Base-by-base conservation (phyloP, 2,329 filamentous ascomycete genomes). In the Elsinoe necatrix region DNA sequence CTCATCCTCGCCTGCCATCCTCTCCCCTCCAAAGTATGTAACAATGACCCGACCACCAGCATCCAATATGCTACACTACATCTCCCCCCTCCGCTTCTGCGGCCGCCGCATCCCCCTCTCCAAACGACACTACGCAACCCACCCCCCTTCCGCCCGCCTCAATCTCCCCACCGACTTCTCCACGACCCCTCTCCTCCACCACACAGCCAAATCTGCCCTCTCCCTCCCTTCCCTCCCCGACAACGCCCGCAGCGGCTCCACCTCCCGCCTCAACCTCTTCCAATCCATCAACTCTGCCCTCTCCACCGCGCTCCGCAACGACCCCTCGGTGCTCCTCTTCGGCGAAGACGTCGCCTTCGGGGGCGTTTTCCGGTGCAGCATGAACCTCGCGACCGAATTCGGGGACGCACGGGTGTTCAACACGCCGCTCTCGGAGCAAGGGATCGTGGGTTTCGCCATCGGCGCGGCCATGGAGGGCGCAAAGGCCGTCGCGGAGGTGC, bases 281-380 rank as follows among this genome's bases (percentile, higher is more conserved):
- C 89, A 95, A 69, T 86, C 93, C 52, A 84, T 98, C 75, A 97
- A 97, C 69, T 84, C 92, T 62, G 91, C 92, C 9, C 78, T 98
- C 20, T 82, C 87, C 20, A 87, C 86, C 58, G 89, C 92, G 21
- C 79, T 98, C 25, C 82, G 86, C 14, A 82, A 85, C 34, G 91
- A 96, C 65, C 89, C 95, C 61, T 84, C 85, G 16, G 89, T 95
- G 20, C 75, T 97, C 57, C 79, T 98, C 8, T 98, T 98, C 66
- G 93, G 93, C 41, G 93, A 98, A 72, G 93, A 98, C 68, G 90
- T 98, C 6, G 89, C 93, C 12, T 98, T 98, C 65, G 93, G 93
- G 41, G 93, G 93, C 55, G 93, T 98, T 14, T 98, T 98, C 68
- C 82, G 93, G 57, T 96, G 90, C 72, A 92, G 89, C 29, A 92